phyloP scores from a whole-genome alignment of 176 grass and related monocot species.

The Zoysia pacifica region DNA sequence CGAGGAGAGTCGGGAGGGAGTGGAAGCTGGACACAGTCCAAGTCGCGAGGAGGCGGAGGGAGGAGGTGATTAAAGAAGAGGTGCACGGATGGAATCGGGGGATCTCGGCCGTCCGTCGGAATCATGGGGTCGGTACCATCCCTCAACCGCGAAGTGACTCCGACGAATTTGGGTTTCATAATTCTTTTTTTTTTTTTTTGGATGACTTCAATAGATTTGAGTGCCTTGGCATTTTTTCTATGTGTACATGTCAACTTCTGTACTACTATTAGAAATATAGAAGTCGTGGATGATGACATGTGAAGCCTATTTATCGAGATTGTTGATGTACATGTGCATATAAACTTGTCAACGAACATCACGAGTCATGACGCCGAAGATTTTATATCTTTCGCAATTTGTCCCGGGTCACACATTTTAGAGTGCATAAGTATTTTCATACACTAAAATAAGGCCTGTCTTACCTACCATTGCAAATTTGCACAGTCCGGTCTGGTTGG shows the following conservation, averaged over 20 bases:
- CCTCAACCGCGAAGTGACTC: constrained; percentile 10
- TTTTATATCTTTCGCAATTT: too few relatives aligned
- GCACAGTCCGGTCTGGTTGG: too few relatives aligned
- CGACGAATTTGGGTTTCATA: neutral
- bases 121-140: constrained; percentile 32
- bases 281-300: too few relatives aligned
- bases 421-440: too few relatives aligned
- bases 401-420: too few relatives aligned
- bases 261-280: too few relatives aligned
- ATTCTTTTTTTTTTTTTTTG: neutral
- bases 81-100: neutral
- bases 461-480: too few relatives aligned
- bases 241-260: neutral
- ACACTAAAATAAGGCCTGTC: too few relatives aligned
- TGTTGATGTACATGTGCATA: too few relatives aligned
- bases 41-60: neutral
- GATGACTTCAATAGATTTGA: neutral
- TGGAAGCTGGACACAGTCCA: neutral
- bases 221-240: neutral
- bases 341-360: too few relatives aligned
- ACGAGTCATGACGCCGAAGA: too few relatives aligned
- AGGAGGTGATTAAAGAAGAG: constrained; percentile 38
- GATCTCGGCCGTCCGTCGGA: constrained; percentile 59
- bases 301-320: too few relatives aligned
- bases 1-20: neutral